Base-by-base conservation (phyloP, 805 yeast genomes). In the Suhomyces canberraensis region DNA sequence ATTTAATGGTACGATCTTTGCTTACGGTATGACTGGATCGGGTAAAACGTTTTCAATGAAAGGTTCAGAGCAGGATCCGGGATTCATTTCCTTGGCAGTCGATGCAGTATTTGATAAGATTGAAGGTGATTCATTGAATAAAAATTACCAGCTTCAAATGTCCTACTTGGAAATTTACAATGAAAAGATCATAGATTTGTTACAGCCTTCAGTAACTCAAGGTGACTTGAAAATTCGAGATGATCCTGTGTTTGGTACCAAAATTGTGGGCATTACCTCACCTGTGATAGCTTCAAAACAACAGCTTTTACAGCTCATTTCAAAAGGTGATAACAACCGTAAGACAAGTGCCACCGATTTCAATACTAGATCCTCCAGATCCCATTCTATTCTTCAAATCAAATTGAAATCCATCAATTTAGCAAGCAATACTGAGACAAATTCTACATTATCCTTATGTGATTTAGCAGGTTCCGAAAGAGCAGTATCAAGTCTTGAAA, bases 381-480 rank as follows among this genome's bases (percentile, higher is more conserved):
- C 96, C 2, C 98, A 91, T 58, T 95, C 97, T 0, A 81, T 91
- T 16, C 78, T 91, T 6, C 80, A 85, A 55, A 71, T 93, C 15
- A 68, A 79, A 40, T 54, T 91, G 13, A 65, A 66, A 3, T 57
- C 67, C 4, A 64, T 70, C 2, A 75, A 74, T 54, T 37, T 64
- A 9, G 44, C 51, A 0, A 59, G 66, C 9, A 72, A 69, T 4
- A 46, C 54, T 0, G 73, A 68, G 36, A 63, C 60, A 11, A 60
- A 67, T 25, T 74, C 89, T 24, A 79, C 88, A 0, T 74, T 91
- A 21, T 86, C 91, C 22, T 69, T 91, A 38, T 91, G 98, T 66
- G 98, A 91, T 62, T 73, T 91, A 52, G 98, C 98, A 0, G 98
- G 98, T 19, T 84, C 95, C n/a, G 98, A 91, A 61, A 75, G 84